phyloP scores from a whole-genome alignment of 305 asterid genomes.

The Fraxinus sp. region DNA sequence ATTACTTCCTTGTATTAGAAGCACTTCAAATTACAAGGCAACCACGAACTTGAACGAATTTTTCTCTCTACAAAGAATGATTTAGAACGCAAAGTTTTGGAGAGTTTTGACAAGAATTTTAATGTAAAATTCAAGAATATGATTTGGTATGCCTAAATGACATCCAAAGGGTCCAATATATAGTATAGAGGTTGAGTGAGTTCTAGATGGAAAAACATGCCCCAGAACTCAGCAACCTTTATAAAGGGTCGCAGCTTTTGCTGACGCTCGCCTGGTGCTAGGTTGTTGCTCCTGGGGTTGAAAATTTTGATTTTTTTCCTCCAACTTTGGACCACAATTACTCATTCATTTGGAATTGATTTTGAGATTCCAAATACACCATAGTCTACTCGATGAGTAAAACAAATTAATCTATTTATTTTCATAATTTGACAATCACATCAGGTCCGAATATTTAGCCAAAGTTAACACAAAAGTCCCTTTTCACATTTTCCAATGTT shows the following conservation, averaged over 20 bases:
- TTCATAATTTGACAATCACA: too few species aligned
- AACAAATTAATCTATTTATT: too few species aligned
- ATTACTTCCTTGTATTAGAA: too few species aligned
- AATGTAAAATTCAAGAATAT: background rate
- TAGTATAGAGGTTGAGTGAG: background rate
- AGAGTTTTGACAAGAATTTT: background rate
- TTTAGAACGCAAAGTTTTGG: background rate
- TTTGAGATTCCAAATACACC: background rate
- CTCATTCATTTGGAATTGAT: background rate
- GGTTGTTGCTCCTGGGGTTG: too few species aligned
- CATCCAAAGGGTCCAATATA: background rate
- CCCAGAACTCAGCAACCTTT: background rate
- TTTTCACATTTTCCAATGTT: background rate
- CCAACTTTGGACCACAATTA: background rate
- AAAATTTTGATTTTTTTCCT: background rate
- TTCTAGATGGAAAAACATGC: background rate
- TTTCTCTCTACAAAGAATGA: background rate
- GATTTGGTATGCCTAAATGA: background rate
- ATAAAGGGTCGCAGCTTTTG: background rate
- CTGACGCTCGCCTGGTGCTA: background rate
- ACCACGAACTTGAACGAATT: too few species aligned
- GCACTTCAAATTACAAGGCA: too few species aligned
- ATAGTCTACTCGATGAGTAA: background rate
- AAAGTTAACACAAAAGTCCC: too few species aligned
- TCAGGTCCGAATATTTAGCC: too few species aligned